A percentile compares a stretch with the other conserved stretches of the same genome.
Conservation (phyloP, 768 basidiomycete species). For the Tubosaeta brunneosetosa region DNA sequence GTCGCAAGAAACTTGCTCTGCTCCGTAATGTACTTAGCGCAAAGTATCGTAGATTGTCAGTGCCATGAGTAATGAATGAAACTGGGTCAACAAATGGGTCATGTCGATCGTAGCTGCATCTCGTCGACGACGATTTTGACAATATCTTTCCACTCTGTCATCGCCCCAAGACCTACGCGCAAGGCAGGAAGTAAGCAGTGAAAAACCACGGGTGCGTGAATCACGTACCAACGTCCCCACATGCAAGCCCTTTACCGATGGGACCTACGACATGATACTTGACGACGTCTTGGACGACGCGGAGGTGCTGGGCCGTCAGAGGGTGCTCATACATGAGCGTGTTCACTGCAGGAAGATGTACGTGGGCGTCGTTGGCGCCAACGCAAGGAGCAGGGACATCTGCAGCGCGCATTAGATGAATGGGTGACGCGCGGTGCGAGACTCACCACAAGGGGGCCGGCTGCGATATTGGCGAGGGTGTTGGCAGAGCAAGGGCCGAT, state of each 20-base stretch:
- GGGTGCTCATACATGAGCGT: constrained; percentile 97
- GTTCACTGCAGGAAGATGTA: constrained; percentile 97
- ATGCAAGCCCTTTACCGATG: constrained; percentile 82
- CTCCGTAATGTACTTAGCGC: neutral
- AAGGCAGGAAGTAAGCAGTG: neutral
- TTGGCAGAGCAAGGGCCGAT: constrained; percentile 97
- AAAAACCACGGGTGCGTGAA: neutral
- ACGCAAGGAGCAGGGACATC: constrained; percentile 80
- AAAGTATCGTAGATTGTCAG: neutral
- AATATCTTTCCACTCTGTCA: constrained; percentile 95
- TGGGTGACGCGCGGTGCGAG: neutral
- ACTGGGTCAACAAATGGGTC: neutral
- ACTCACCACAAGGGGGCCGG: constrained; percentile 69
- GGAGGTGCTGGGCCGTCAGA: constrained; percentile 79
- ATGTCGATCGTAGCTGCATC: constrained; percentile 34
- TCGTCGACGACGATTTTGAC: constrained; percentile 63
- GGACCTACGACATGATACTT: constrained; percentile 83
- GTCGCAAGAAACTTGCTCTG: neutral
- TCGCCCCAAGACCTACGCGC: constrained; percentile 78
- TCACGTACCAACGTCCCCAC: constrained; percentile 80
- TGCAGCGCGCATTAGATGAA: constrained; percentile 16
- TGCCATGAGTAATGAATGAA: neutral
- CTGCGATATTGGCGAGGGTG: constrained; percentile 88
- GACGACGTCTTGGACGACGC: constrained; percentile 67
- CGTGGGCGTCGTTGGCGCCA: constrained; percentile 79